Conservation (phyloP, 2,329 filamentous ascomycete species). For the Dactylella cylindrospora region DNA sequence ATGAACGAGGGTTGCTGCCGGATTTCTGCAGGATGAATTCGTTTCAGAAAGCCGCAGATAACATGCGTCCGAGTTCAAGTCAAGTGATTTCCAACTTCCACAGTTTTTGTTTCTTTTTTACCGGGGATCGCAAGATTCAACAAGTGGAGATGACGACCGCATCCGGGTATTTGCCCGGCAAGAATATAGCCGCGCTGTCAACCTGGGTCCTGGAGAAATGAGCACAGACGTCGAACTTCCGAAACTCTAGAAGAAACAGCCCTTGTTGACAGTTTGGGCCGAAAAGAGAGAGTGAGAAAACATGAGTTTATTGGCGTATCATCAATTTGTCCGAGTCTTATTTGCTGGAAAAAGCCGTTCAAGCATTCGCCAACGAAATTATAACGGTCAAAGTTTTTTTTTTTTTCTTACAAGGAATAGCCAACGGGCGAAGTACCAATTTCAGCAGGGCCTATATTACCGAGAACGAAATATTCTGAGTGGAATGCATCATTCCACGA, state of each 20-base stretch:
- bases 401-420: too few relatives aligned
- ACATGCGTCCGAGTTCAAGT: conserved; percentile 33
- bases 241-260: conserved; percentile 4
- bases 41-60: conserved; percentile 37
- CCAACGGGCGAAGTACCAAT: conserved; percentile 17
- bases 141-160: conserved; percentile 29
- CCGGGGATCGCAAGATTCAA: conserved; percentile 10
- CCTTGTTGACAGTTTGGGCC: not conserved
- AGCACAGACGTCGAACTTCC: conserved; percentile 24
- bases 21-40: conserved; percentile 39
- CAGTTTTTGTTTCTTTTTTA: not conserved
- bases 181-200: conserved; percentile 32
- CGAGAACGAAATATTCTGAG: conserved; percentile 28
- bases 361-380: conserved; percentile 8
- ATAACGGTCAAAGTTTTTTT: conserved; percentile 17
- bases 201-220: conserved; percentile 1
- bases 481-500: conserved; percentile 28
- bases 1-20: conserved; percentile 39
- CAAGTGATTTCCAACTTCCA: conserved; percentile 42
- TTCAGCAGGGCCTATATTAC: conserved; percentile 16
- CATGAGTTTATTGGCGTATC: too few relatives aligned
- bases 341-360: conserved; percentile 16
- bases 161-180: conserved; percentile 36
- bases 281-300: not conserved
- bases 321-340: too few relatives aligned